Evolutionary conservation across 2,329 filamentous ascomycete genomes (phyloP), one percentile per base, ranked within the genome.

Genomic region (Pseudopithomyces chartarum): DNA sequence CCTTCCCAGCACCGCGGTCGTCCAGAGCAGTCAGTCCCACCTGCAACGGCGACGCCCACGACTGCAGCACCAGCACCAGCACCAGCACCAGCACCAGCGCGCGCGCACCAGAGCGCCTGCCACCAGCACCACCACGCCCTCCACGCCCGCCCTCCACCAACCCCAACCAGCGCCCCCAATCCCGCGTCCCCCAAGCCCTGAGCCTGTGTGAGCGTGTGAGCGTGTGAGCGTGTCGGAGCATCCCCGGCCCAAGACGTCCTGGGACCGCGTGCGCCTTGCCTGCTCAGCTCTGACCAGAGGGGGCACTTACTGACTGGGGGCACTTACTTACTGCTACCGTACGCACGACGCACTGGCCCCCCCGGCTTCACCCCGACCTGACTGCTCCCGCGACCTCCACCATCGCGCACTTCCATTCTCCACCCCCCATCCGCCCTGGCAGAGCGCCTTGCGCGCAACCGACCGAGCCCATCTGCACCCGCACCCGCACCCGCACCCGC

Each of bases 1-100:
- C 47, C 47, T 50, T 50, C 47, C 47, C 47, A 39, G 22, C 47
- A n/a, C 47, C 34, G 47, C 47, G 47, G 47, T 29, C 20, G 33
- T 50, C 47, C 34, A 45, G n/a, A 48, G 20, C 47, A 17, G 2
- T 15, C 34, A 13, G 34, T 22, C 44, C n/a, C 29, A 29, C 26
- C 26, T 33, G 33, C 29, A 12, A 36, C 44, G 26, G 34, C 44
- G n/a, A 20, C 47, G 32, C 19, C 45, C 44, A 26, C 44, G 10
- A 19, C n/a, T 5, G 33, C 46, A 23, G n/a, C 46, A 29, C 12
- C 45, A 36, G 23, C 29, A 20, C 5, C 33, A 15, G 3, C 22
- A 23, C 42, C 39, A 42, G 17, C n/a, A 20, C 39, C 6, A 38
- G 10, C 22, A 5, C 20, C 3, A 29, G 19, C 19, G 26, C 12